phyloP scores from a whole-genome alignment of 129 eudicot genomes.

The Smallanthus sonchifolius region DNA sequence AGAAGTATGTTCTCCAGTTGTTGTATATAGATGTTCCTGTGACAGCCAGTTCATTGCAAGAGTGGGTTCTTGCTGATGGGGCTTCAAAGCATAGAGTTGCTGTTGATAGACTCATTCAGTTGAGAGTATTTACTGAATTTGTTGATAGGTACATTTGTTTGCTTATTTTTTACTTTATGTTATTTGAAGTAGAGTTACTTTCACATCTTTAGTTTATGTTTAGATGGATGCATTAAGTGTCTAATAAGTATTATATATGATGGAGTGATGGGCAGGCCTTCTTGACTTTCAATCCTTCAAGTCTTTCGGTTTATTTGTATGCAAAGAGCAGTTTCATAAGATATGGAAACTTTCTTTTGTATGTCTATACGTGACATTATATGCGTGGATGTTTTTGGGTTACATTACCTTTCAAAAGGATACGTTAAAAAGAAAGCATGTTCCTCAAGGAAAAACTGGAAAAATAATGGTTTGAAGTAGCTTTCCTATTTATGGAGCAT shows the following conservation, averaged over 20 bases:
- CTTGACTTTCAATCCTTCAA: background rate
- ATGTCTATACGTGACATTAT: background rate
- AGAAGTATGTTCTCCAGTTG: slow-evolving; percentile 81
- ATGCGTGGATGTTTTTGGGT: background rate
- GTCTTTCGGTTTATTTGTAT: too few relatives aligned
- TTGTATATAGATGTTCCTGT: slow-evolving; percentile 68
- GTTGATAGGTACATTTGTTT: slow-evolving; percentile 56
- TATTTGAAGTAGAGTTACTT: background rate
- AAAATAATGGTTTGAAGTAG: slow-evolving; percentile 1
- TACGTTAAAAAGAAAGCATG: background rate
- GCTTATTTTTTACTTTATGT: background rate
- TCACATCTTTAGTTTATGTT: background rate
- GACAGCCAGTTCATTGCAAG: slow-evolving; percentile 69
- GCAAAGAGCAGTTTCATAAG: background rate
- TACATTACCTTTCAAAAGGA: background rate
- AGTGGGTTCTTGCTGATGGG: slow-evolving; percentile 88
- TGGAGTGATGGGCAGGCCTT: slow-evolving; percentile 12
- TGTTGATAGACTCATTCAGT: slow-evolving; percentile 75
- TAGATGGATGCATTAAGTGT: slow-evolving; percentile 8
- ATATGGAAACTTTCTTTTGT: slow-evolving; percentile 4
- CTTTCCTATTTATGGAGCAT: slow-evolving; percentile 11
- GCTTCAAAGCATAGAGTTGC: slow-evolving; percentile 78
- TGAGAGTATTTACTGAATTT: slow-evolving; percentile 73
- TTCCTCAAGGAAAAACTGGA: background rate
- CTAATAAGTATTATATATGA: background rate